Base-by-base conservation (phyloP, 805 yeast genomes). In the Candida xiaguanensis region DNA sequence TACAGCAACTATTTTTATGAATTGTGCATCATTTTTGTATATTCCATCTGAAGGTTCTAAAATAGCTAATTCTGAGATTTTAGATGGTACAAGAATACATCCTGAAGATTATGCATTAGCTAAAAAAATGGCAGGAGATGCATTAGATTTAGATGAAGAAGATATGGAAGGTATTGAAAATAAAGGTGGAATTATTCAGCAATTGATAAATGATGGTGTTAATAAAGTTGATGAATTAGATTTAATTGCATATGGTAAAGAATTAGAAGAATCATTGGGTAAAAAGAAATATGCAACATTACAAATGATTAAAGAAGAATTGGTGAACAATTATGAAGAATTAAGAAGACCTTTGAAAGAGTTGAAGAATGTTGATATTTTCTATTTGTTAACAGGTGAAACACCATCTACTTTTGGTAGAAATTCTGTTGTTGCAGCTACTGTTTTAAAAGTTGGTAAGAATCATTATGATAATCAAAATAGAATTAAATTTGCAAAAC, bases 71-170 rank as follows among this genome's bases (percentile, higher is more conserved):
- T 75, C 83, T 25, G 97, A 91, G 53, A 70, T 84, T 31, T 72
- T 93, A 49, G 99, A 93, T 60, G 90, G 93, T 36, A 93, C 99
- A 0, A 78, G 99, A 65, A 89, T 93, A 34, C 99, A 93, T 53
- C 98, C 98, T 6, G 98, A 93, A 62, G 99, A 93, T 64, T 93
- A 93, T 59, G 95, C 87, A 47, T 72, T 93, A 50, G 98, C 97
- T 3, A 78, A 93, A 36, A 93, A 93, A 59, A 93, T 93, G 90
- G 98, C 97, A 6, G 93, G 96, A 1, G 99, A 93, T 68, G 98
- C 99, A 2, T 73, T 93, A 48, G 99, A 91, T 58, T 75, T 90
- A 47, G 96, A 89, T 52, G 99, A 95, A 53, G 98, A 91, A 60
- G 96, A 89, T 48, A 72, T 86, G 53, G 83, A 81, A 2, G 90